Conservation (phyloP, 2,329 filamentous ascomycete genomes). For the Calonectria pseudoturangicola region DNA sequence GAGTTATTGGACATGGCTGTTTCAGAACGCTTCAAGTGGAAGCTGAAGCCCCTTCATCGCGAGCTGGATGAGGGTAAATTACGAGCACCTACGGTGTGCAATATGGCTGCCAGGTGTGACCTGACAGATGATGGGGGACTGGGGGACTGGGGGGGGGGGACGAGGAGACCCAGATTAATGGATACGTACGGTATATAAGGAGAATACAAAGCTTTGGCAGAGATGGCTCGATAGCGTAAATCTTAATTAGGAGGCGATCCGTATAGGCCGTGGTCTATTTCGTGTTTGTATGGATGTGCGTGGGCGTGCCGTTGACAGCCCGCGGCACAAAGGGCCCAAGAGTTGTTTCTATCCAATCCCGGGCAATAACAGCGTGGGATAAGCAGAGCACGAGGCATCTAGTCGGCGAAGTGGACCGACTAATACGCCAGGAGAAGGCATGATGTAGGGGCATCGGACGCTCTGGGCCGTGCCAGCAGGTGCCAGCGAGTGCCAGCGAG, state of each 20-base stretch:
- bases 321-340: not conserved
- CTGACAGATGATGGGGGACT: not conserved
- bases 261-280: not conserved
- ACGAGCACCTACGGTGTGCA: not conserved
- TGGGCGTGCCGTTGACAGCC: slow-evolving; percentile 13
- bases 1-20: not conserved
- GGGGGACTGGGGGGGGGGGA: not conserved
- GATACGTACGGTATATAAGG: not conserved
- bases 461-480: not conserved
- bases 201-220: not conserved
- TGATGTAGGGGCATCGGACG: slow-evolving; percentile 16
- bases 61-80: not conserved
- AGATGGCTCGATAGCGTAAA: slow-evolving; percentile 13
- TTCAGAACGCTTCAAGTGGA: not conserved
- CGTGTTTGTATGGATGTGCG: not conserved
- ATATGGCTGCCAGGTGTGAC: slow-evolving; percentile 9
- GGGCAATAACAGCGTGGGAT: not conserved
- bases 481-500: no score
- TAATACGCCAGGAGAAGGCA: not conserved
- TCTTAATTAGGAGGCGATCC: slow-evolving; percentile 3
- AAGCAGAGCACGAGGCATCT: not conserved
- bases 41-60: not conserved
- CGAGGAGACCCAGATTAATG: not conserved
- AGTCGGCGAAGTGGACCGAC: not conserved
- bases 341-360: slow-evolving; percentile 7